These are phyloP conservation scores for Steccherinum ochraceum DNA, from an alignment of 768 basidiomycete species.

Conservation along the genomic window DNA sequence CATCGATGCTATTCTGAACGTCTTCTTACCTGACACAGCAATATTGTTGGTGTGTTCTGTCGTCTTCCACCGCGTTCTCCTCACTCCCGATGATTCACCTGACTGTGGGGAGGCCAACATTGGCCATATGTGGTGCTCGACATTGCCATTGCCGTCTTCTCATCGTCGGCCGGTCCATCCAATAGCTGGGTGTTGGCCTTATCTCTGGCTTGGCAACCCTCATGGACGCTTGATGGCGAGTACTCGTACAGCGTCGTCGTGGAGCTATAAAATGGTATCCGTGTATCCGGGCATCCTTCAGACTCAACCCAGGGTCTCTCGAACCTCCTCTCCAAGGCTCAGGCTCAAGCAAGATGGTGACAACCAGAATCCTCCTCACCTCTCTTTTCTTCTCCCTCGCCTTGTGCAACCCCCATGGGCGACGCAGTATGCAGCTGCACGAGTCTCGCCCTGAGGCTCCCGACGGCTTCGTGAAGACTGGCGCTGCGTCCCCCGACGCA, in stretches of 20 bases:
- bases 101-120: neutral
- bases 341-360: slow-evolving; percentile 13
- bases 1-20: neutral
- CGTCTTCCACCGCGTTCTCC: neutral
- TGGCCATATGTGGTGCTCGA: neutral
- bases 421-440: slow-evolving; percentile 23
- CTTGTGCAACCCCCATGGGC: slow-evolving; percentile 13
- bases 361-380: slow-evolving; percentile 9
- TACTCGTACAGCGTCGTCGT: neutral
- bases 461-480: slow-evolving; percentile 21
- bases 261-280: neutral
- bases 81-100: neutral
- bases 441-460: slow-evolving; percentile 23
- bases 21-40: neutral
- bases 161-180: neutral
- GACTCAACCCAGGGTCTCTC: slow-evolving; percentile 4
- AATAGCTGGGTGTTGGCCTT: neutral
- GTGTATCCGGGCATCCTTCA: neutral
- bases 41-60: neutral
- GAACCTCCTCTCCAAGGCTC: slow-evolving; percentile 3
- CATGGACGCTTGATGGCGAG: neutral
- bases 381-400: slow-evolving; percentile 12
- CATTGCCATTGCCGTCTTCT: neutral
- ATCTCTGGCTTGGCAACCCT: neutral
- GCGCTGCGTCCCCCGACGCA: slow-evolving; percentile 23